A percentile compares a stretch with the other conserved stretches of the same genome.
Evolutionary conservation across 2,329 filamentous ascomycete species (phyloP).

Genomic region (Trichoderma cornu-damae): DNA sequence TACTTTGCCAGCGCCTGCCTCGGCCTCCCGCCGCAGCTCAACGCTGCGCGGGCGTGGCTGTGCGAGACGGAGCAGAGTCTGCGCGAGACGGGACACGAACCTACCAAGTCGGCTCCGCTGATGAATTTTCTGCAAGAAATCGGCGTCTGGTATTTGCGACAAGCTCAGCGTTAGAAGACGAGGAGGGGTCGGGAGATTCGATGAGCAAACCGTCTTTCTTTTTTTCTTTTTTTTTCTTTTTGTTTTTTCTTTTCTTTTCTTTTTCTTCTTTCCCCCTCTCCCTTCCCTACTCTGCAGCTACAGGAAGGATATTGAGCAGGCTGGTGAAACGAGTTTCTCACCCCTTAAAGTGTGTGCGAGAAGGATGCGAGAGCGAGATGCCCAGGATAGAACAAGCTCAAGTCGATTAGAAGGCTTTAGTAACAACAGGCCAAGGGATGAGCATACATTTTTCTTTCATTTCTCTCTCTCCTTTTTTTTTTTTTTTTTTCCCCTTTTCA

Average conservation of each 20-base stretch:
- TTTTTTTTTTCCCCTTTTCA: no score
- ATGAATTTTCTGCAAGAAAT: constrained; percentile 11
- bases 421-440: not conserved
- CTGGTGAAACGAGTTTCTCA: not conserved
- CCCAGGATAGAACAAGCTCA: not conserved
- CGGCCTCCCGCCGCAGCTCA: not conserved
- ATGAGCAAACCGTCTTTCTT: no score
- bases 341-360: not conserved
- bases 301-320: not conserved
- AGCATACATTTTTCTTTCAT: not conserved
- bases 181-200: no score
- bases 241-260: no score
- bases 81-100: constrained; percentile 9
- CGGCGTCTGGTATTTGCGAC: constrained; percentile 3
- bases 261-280: no score
- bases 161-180: not conserved
- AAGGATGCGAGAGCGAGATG: not conserved
- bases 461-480: no score
- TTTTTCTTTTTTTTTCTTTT: not conserved
- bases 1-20: constrained; percentile 7
- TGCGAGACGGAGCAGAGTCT: constrained; percentile 6
- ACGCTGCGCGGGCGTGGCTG: constrained; percentile 20
- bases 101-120: not conserved
- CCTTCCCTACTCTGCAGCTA: no score
- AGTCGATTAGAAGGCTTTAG: not conserved